phyloP scores from a whole-genome alignment of 2,329 filamentous ascomycete genomes.

The Podosphaera fusca region DNA sequence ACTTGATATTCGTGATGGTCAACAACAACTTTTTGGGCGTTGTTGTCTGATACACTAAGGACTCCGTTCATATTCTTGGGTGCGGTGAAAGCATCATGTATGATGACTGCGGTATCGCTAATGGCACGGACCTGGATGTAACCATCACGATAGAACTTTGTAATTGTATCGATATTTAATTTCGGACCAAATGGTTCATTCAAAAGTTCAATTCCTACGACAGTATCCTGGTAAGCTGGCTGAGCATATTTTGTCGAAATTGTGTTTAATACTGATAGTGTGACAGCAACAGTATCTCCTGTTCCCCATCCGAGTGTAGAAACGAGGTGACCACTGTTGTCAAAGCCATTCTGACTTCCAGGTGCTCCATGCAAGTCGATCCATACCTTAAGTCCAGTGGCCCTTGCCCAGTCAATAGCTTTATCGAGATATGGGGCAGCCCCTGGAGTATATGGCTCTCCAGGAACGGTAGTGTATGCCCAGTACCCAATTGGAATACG shows the following conservation, averaged over 20 bases:
- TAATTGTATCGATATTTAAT: constrained; percentile 16
- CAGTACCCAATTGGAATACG: constrained; percentile 36
- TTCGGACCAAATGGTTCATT: constrained; percentile 25
- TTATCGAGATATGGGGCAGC: constrained; percentile 28
- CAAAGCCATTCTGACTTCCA: constrained; percentile 35
- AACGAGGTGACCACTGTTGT: constrained; percentile 32
- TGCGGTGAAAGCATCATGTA: constrained; percentile 32
- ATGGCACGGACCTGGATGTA: constrained; percentile 23
- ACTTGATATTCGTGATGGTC: constrained; percentile 50
- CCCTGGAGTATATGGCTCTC: constrained; percentile 27
- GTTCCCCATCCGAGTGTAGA: constrained; percentile 21
- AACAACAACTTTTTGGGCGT: constrained; percentile 23
- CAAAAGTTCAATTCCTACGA: constrained; percentile 31
- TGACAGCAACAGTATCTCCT: constrained; percentile 25
- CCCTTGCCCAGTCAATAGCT: constrained; percentile 31
- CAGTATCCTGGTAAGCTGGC: constrained; percentile 29
- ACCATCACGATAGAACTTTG: constrained; percentile 25
- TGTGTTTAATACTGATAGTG: constrained; percentile 29
- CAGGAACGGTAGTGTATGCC: constrained; percentile 27
- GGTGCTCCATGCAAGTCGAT: constrained; percentile 35
- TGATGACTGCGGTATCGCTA: constrained; percentile 26
- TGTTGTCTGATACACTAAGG: constrained; percentile 26
- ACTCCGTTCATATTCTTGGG: constrained; percentile 37
- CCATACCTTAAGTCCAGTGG: constrained; percentile 28
- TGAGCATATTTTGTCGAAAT: constrained; percentile 34